A percentile compares a stretch with the other conserved stretches of the same genome.
phyloP scores from a whole-genome alignment of 1,284 basidiomycete genomes.

The Salmacisia buchloeana region DNA sequence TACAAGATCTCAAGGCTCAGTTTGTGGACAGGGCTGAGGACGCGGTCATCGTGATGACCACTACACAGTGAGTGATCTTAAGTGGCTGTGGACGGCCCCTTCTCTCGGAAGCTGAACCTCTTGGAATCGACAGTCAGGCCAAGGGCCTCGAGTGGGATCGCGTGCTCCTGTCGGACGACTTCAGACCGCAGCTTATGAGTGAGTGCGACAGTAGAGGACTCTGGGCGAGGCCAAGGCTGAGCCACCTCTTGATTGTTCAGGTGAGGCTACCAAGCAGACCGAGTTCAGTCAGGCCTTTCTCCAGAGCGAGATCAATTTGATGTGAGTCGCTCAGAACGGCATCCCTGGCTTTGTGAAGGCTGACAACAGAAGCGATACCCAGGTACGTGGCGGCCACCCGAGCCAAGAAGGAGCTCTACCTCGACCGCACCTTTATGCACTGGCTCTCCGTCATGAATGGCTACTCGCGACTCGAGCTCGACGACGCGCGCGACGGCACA shows the following conservation, averaged over 20 bases:
- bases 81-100: background rate
- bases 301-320: conserved; percentile 35
- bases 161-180: conserved; percentile 38
- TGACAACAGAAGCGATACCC: conserved; percentile 9
- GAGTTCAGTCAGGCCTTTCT: background rate
- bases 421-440: conserved; percentile 22
- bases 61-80: conserved; percentile 21
- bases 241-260: conserved; percentile 9
- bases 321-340: background rate
- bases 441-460: conserved; percentile 37
- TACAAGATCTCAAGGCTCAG: conserved; percentile 25
- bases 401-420: conserved; percentile 28
- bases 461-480: conserved; percentile 16
- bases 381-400: conserved; percentile 41
- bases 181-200: conserved; percentile 23
- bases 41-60: conserved; percentile 33
- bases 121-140: conserved; percentile 18
- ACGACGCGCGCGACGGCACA: background rate
- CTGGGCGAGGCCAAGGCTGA: conserved; percentile 15
- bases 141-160: conserved; percentile 45
- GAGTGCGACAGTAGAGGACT: conserved; percentile 14
- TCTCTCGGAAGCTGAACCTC: background rate
- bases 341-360: background rate
- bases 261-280: conserved; percentile 19
- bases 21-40: conserved; percentile 23